These are phyloP conservation scores for Vinca minor DNA, from an alignment of 257 asterid genomes.

Conservation along the genomic window DNA sequence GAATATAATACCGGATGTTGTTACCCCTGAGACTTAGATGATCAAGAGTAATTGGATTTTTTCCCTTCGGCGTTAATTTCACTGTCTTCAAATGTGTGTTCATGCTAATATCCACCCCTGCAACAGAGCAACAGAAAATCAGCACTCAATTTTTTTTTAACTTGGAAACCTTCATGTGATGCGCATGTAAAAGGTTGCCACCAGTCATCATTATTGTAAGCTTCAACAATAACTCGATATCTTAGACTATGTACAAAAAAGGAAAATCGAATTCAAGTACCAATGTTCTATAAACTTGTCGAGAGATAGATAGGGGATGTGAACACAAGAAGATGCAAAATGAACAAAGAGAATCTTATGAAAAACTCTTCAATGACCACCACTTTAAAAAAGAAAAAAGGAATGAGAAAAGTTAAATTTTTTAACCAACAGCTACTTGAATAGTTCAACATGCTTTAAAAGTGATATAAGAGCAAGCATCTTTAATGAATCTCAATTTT, in stretches of 20 bases:
- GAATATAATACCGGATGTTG: conserved; percentile 70
- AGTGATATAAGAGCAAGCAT: neutral
- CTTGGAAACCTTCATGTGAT: neutral
- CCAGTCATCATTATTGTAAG: neutral
- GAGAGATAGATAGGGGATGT: neutral
- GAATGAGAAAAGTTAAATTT: neutral
- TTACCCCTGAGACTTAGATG: conserved; percentile 73
- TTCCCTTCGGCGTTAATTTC: conserved; percentile 62
- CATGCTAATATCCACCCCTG: conserved; percentile 77
- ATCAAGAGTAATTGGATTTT: conserved; percentile 70
- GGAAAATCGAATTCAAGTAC: neutral
- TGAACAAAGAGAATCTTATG: neutral
- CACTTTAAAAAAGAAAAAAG: neutral
- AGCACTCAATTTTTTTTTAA: neutral
- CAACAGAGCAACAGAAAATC: neutral
- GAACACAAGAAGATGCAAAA: neutral
- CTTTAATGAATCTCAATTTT: neutral
- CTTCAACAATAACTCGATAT: neutral
- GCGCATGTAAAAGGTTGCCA: neutral
- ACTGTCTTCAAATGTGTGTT: conserved; percentile 66
- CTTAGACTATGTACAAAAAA: neutral
- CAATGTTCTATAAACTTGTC: neutral
- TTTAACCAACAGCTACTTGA: neutral
- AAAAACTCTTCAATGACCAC: neutral
- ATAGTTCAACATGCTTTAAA: neutral